Percentiles rank a stretch among this genome's conserved stretches.
Conservation (phyloP, 805 yeast genomes). For the Grigorovia humatica region DNA sequence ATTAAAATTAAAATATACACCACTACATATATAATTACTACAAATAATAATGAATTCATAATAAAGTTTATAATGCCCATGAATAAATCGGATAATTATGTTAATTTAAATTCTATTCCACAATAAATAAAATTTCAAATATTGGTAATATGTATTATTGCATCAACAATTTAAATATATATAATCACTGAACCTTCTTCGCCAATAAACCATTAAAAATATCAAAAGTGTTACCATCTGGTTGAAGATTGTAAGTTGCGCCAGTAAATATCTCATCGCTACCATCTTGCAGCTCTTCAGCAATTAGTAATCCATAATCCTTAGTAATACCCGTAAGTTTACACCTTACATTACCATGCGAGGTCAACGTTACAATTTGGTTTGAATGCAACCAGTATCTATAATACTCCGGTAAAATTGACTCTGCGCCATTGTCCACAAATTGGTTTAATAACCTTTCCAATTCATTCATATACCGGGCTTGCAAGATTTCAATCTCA, state of each 20-base stretch:
- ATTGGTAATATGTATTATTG: too few species aligned
- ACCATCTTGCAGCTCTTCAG: slow-evolving; percentile 46
- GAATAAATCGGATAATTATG: too few species aligned
- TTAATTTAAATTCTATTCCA: too few species aligned
- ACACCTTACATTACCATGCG: slow-evolving; percentile 44
- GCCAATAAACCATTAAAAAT: slow-evolving; percentile 83
- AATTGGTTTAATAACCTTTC: slow-evolving; percentile 54
- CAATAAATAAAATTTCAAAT: too few species aligned
- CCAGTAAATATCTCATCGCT: slow-evolving; percentile 40
- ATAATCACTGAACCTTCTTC: slow-evolving; percentile 31
- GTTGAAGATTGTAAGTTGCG: slow-evolving; percentile 61
- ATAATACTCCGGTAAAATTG: slow-evolving; percentile 64
- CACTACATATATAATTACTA: background rate
- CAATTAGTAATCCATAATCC: slow-evolving; percentile 77
- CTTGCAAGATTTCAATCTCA: slow-evolving; percentile 35
- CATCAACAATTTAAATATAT: too few species aligned
- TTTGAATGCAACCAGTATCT: slow-evolving; percentile 74
- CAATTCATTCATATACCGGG: slow-evolving; percentile 55
- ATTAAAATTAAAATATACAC: background rate
- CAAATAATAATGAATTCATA: background rate
- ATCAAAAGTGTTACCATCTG: slow-evolving; percentile 96
- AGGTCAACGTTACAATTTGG: slow-evolving; percentile 62
- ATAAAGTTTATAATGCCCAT: too few species aligned
- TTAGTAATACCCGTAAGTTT: slow-evolving; percentile 68
- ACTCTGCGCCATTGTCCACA: slow-evolving; percentile 50